phyloP scores from a whole-genome alignment of 768 basidiomycete species.

The Rhizopogon vulgaris region DNA sequence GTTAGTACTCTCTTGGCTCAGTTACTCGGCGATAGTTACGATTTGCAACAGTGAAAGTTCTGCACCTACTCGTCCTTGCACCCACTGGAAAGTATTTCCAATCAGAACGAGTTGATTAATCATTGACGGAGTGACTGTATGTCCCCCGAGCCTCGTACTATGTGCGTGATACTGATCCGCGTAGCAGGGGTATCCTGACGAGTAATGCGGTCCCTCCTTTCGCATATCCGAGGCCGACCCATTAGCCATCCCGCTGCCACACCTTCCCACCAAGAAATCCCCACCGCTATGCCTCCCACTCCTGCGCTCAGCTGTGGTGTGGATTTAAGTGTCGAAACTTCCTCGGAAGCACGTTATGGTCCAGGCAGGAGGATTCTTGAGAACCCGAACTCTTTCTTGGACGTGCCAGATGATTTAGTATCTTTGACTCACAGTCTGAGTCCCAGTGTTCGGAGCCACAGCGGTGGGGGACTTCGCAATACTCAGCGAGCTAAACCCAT shows the following conservation, averaged over 20 bases:
- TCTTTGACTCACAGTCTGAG: slow-evolving; percentile 18
- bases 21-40: background rate
- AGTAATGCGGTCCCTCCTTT: slow-evolving; percentile 25
- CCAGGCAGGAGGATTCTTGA: slow-evolving; percentile 24
- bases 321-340: background rate
- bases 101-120: background rate
- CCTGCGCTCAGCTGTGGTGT: background rate
- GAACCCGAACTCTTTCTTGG: slow-evolving; percentile 24
- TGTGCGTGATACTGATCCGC: background rate
- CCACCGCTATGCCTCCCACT: background rate
- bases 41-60: background rate
- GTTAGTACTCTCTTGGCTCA: background rate
- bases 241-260: slow-evolving; percentile 15
- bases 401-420: slow-evolving; percentile 5
- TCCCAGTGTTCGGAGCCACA: slow-evolving; percentile 21
- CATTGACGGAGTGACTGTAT: background rate
- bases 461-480: slow-evolving; percentile 2
- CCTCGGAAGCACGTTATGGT: slow-evolving; percentile 3
- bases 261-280: slow-evolving; percentile 6
- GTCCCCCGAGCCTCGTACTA: background rate
- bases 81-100: background rate
- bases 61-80: background rate
- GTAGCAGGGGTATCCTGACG: background rate
- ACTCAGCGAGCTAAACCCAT: slow-evolving; percentile 3
- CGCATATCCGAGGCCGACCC: slow-evolving; percentile 25